Percentiles rank a stretch among this genome's conserved stretches.
These are phyloP conservation scores for Tricholoma terreum DNA, from an alignment of 768 basidiomycete species.

Conservation along the genomic window DNA sequence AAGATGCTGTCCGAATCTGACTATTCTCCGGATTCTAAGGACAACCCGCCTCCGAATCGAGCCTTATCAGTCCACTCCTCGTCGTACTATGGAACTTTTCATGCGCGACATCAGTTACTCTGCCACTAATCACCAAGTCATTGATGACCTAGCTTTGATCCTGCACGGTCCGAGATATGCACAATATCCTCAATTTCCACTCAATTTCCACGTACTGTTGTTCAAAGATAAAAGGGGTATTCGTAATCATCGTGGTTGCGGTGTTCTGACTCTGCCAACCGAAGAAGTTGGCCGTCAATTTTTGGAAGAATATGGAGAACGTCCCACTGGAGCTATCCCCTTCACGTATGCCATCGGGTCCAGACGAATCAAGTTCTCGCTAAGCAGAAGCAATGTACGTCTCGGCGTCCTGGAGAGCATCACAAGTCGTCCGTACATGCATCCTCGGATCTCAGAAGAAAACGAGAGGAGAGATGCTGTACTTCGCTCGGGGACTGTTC, in stretches of 20 bases:
- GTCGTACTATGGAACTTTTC: constrained; percentile 36
- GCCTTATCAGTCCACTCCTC: no score
- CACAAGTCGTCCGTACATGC: constrained; percentile 35
- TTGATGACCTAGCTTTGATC: constrained; percentile 35
- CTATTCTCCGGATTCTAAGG: no score
- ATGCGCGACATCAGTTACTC: constrained; percentile 36
- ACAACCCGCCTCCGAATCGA: no score
- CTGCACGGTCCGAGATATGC: constrained; percentile 45
- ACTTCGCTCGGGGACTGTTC: constrained; percentile 27
- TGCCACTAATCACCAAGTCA: constrained; percentile 28
- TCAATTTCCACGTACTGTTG: constrained; percentile 56
- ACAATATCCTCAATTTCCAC: constrained; percentile 20
- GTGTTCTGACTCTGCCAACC: constrained; percentile 46
- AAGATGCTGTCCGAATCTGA: no score
- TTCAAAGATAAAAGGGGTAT: constrained; percentile 34
- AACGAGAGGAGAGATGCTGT: constrained; percentile 29
- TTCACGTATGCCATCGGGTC: constrained; percentile 30
- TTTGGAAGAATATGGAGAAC: constrained; percentile 37
- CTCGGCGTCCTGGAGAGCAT: constrained; percentile 39
- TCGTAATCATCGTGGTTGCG: constrained; percentile 40
- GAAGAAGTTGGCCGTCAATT: constrained; percentile 39
- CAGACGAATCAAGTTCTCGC: constrained; percentile 30
- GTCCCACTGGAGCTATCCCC: no score
- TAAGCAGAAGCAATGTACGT: constrained; percentile 25
- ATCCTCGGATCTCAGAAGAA: constrained; percentile 35